These are phyloP conservation scores for Apiotrichum mycotoxinovorans DNA, from an alignment of 1,284 basidiomycete species.

Conservation along the genomic window DNA sequence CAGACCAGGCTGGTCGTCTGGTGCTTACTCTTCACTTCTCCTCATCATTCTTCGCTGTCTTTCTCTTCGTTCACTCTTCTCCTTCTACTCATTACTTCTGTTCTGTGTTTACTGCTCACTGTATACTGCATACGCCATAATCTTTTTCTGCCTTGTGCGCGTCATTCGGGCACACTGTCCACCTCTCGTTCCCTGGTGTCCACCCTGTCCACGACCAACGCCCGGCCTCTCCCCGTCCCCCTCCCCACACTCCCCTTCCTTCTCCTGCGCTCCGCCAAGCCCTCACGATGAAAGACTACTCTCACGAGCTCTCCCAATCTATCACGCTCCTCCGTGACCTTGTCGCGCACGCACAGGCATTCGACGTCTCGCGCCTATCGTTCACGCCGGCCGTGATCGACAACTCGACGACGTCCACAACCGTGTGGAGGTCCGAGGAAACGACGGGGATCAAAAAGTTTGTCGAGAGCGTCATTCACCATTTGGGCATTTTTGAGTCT, in stretches of 20 bases:
- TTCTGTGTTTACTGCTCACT: no score
- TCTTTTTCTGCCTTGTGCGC: no score
- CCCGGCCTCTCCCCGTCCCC: not conserved
- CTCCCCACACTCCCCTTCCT: not conserved
- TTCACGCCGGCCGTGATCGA: constrained; percentile 19
- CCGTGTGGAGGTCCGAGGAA: constrained; percentile 27
- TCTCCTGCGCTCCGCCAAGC: not conserved
- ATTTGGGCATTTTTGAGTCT: constrained; percentile 13
- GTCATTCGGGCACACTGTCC: no score
- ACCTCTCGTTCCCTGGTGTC: no score
- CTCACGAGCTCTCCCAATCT: constrained; percentile 3
- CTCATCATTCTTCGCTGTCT: no score
- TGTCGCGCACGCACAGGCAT: constrained; percentile 7
- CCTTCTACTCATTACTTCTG: no score
- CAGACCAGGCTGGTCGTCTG: no score
- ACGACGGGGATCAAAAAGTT: constrained; percentile 28
- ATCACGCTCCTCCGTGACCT: constrained; percentile 4
- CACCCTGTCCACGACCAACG: no score
- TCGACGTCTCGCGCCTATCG: constrained; percentile 5
- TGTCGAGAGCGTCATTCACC: constrained; percentile 24
- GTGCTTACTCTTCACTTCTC: no score
- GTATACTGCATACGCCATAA: no score
- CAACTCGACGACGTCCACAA: not conserved
- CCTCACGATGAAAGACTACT: constrained; percentile 12
- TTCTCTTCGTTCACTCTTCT: no score